A percentile compares a stretch with the other conserved stretches of the same genome.
Evolutionary conservation across 306 rosid genomes (phyloP).

Genomic region (Cucumis cinereus): DNA sequence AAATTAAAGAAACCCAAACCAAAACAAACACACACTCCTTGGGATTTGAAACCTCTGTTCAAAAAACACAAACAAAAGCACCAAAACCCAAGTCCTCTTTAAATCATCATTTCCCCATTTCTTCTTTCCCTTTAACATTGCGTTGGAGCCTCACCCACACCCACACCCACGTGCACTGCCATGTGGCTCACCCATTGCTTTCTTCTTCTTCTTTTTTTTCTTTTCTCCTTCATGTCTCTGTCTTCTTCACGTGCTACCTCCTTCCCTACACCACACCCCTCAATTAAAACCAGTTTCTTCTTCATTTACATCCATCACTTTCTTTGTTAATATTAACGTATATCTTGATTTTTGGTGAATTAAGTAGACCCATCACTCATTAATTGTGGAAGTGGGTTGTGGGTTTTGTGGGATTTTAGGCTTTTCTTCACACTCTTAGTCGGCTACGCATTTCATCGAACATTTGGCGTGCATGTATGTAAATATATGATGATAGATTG

Average conservation of each 20-base stretch:
- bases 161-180: neutral
- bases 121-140: neutral
- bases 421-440: neutral
- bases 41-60: constrained; percentile 5
- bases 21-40: too few species aligned
- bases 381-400: neutral
- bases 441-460: neutral
- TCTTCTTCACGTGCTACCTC: constrained; percentile 1
- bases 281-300: neutral
- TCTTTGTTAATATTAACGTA: neutral
- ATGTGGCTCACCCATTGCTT: neutral
- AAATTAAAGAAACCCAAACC: neutral
- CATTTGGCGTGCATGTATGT: neutral
- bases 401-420: neutral
- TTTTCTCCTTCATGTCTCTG: neutral
- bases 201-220: neutral
- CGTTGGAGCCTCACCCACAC: neutral
- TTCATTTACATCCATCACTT: neutral
- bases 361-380: neutral
- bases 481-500: neutral
- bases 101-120: neutral
- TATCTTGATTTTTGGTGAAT: neutral
- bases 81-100: neutral
- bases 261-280: neutral
- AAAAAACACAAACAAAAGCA: neutral